Conservation (phyloP, 306 rosid species). For the Prunus mume region DNA sequence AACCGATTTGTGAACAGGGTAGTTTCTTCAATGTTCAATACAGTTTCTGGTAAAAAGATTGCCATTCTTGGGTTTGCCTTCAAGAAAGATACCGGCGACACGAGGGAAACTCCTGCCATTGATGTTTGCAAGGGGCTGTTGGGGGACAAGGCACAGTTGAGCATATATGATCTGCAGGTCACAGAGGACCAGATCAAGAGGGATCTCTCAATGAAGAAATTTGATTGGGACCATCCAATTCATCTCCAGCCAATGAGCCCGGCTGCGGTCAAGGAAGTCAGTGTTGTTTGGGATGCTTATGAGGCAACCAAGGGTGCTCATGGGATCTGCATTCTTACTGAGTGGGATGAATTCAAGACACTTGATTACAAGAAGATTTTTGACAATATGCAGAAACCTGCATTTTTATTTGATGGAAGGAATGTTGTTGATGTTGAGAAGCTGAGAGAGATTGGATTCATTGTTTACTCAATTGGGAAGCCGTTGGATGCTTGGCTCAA, state of each 20-base stretch:
- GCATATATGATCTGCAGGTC: conserved; percentile 65
- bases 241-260: conserved; percentile 49
- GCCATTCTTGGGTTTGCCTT: conserved; percentile 77
- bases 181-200: conserved; percentile 60
- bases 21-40: conserved; percentile 79
- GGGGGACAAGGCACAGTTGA: conserved; percentile 61
- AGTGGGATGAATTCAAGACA: conserved; percentile 81
- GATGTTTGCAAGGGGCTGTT: conserved; percentile 81
- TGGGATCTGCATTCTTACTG: conserved; percentile 79
- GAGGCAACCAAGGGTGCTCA: conserved; percentile 73
- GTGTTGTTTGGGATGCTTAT: conserved; percentile 52
- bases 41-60: conserved; percentile 75
- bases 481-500: conserved; percentile 64
- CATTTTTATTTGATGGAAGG: conserved; percentile 83
- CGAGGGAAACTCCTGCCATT: conserved; percentile 80
- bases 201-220: conserved; percentile 49
- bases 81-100: conserved; percentile 81
- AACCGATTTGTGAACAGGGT: conserved; percentile 65
- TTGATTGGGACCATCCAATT: conserved; percentile 62
- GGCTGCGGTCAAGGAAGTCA: conserved; percentile 38
- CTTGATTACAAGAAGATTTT: conserved; percentile 65
- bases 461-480: conserved; percentile 73
- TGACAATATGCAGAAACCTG: conserved; percentile 71
- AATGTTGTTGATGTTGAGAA: conserved; percentile 53
- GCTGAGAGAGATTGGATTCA: conserved; percentile 71